phyloP scores from a whole-genome alignment of 108 stramenopile genomes.

The Seminavis robusta region DNA sequence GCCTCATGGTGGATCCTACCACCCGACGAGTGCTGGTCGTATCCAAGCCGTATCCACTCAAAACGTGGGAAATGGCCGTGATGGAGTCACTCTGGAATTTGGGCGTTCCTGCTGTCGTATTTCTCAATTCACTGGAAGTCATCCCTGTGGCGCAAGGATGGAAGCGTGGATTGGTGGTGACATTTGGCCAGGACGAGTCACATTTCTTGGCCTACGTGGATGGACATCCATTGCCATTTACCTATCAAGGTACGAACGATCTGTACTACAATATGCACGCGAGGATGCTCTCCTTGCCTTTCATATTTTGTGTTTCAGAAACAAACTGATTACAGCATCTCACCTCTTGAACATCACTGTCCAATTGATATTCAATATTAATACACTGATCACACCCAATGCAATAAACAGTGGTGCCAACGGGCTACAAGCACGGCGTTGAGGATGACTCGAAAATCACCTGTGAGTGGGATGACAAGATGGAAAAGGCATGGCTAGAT shows the following conservation, averaged over 20 bases:
- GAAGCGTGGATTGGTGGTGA: constrained; percentile 41
- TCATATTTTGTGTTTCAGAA: no score
- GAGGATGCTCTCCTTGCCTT: no score
- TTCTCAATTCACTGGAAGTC: constrained; percentile 20
- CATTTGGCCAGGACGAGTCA: constrained; percentile 24
- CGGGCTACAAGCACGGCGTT: no score
- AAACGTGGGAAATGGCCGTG: constrained; percentile 20
- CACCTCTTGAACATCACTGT: no score
- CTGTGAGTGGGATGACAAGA: background rate
- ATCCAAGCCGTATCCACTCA: constrained; percentile 8
- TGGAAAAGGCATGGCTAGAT: constrained; percentile 11
- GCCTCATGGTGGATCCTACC: constrained; percentile 29
- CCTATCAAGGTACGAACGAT: constrained; percentile 31
- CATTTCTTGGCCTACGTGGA: constrained; percentile 29
- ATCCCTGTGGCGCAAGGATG: constrained; percentile 34
- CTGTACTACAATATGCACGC: no score
- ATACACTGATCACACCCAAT: no score
- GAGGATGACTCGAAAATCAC: no score
- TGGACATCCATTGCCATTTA: constrained; percentile 31
- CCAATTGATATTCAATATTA: no score
- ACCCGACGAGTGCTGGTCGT: constrained; percentile 23
- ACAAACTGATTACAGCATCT: no score
- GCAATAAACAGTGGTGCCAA: no score
- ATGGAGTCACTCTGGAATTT: constrained; percentile 26
- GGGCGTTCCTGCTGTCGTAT: constrained; percentile 22